These are phyloP conservation scores for Rhodotorula sp. DNA, from an alignment of 1,284 basidiomycete genomes.

Conservation along the genomic window DNA sequence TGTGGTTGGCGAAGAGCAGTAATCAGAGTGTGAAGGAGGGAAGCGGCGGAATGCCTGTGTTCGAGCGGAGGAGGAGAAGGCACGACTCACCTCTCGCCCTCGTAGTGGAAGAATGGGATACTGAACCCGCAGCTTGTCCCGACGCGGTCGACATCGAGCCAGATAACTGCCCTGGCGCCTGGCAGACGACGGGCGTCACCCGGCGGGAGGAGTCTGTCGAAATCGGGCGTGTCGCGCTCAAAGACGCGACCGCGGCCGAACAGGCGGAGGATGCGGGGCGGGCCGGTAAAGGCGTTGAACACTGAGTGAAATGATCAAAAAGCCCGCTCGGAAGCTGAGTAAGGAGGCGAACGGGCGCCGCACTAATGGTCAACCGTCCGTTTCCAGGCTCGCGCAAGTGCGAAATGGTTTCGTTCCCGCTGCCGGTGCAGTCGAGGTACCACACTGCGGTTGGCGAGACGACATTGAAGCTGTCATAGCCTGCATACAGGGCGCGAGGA, in stretches of 20 bases:
- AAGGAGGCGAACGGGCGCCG: neutral
- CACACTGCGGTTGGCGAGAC: neutral
- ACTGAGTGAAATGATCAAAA: no score
- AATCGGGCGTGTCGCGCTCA: conserved; percentile 35
- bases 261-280: conserved; percentile 39
- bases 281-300: conserved; percentile 40
- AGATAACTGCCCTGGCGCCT: conserved; percentile 38
- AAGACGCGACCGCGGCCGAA: conserved; percentile 39
- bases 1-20: no score
- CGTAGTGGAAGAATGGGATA: conserved; percentile 40
- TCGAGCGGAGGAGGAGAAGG: neutral
- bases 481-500: neutral
- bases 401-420: neutral
- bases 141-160: conserved; percentile 43
- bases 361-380: neutral
- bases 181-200: conserved; percentile 25
- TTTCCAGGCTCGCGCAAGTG: conserved; percentile 1
- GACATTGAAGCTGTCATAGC: conserved; percentile 7
- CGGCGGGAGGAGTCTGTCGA: conserved; percentile 16
- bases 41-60: no score
- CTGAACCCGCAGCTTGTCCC: conserved; percentile 40
- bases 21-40: neutral
- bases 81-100: conserved; percentile 26
- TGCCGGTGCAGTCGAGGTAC: conserved; percentile 6
- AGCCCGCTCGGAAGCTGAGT: no score